Conservation (phyloP, 306 rosid species). For the Casuarina cunninghamiana region DNA sequence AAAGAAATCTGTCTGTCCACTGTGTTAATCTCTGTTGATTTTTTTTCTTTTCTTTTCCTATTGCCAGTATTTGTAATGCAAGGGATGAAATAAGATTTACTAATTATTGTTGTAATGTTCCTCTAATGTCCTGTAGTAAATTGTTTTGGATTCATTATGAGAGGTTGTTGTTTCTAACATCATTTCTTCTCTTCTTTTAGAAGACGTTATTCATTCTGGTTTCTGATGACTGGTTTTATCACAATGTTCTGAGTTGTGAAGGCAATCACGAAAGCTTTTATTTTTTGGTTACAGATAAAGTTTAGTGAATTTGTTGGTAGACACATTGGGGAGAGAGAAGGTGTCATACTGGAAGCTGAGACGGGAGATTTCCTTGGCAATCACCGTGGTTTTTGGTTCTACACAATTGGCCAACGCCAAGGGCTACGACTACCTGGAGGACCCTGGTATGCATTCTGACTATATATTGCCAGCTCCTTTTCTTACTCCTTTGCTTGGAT, state of each 20-base stretch:
- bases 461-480: neutral
- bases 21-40: neutral
- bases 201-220: neutral
- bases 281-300: conserved; percentile 57
- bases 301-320: conserved; percentile 87
- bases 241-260: conserved; percentile 15
- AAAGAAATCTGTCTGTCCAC: neutral
- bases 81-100: neutral
- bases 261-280: conserved; percentile 8
- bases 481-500: neutral
- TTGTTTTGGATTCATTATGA: conserved; percentile 5
- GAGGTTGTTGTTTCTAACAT: conserved; percentile 6
- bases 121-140: neutral
- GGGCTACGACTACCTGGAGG: conserved; percentile 90
- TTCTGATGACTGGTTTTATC: conserved; percentile 17
- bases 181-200: neutral
- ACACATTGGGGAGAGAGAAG: conserved; percentile 91
- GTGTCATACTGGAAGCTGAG: conserved; percentile 91
- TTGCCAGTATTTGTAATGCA: neutral
- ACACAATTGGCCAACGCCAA: conserved; percentile 95
- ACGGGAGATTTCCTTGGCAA: conserved; percentile 90
- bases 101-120: neutral
- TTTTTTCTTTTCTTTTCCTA: neutral
- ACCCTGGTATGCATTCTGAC: conserved; percentile 67
- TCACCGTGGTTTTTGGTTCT: conserved; percentile 93